Evolutionary conservation across 2,329 filamentous ascomycete species (phyloP).

Genomic region (Epichloe typhina): DNA sequence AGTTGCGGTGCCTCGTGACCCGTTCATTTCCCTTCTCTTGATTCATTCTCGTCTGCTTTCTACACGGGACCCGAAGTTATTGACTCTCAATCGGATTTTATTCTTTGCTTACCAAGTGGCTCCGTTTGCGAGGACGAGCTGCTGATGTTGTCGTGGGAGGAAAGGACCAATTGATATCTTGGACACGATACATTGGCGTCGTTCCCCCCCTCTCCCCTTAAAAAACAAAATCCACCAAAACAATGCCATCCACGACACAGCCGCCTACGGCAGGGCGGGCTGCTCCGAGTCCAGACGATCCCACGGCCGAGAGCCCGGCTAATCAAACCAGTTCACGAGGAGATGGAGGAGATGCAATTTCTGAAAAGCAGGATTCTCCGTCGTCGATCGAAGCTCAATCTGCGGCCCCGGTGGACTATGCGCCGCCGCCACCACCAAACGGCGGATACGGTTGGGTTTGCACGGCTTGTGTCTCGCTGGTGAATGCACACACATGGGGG

Average conservation of each 20-base stretch:
- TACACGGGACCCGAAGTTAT: no score
- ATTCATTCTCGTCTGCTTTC: no score
- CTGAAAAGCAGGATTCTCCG: not conserved
- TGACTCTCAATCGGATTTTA: no score
- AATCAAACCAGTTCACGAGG: not conserved
- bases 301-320: not conserved
- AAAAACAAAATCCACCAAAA: not conserved
- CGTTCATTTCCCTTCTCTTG: no score
- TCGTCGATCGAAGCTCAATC: not conserved
- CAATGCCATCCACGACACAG: not conserved
- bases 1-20: no score
- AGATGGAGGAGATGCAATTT: not conserved
- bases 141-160: no score
- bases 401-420: not conserved
- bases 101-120: no score
- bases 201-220: not conserved
- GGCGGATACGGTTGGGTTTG: slow-evolving; percentile 45
- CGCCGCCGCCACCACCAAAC: slow-evolving; percentile 31
- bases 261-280: not conserved
- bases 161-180: not conserved
- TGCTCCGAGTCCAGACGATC: not conserved
- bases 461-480: slow-evolving; percentile 26
- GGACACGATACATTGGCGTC: not conserved
- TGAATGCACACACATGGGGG: slow-evolving; percentile 64
- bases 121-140: no score